These are phyloP conservation scores for Trichophyton benhamiae DNA, from an alignment of 2,329 filamentous ascomycete species.

Conservation along the genomic window DNA sequence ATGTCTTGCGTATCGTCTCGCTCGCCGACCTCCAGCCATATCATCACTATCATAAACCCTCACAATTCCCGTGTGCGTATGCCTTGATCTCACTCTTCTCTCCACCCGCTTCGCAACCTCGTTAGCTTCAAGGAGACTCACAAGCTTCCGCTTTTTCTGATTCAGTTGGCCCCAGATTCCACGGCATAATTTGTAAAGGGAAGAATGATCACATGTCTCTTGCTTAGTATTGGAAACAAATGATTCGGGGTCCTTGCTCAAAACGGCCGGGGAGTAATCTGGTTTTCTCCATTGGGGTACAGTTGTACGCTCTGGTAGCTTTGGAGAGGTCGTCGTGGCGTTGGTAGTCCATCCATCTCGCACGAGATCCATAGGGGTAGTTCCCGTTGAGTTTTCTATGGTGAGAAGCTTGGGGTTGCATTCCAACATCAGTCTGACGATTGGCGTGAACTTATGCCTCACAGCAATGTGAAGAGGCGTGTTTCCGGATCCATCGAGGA, in stretches of 20 bases:
- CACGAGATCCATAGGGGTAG: slow-evolving; percentile 52
- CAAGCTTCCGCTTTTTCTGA: slow-evolving; percentile 39
- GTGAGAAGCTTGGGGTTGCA: slow-evolving; percentile 48
- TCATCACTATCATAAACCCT: no score
- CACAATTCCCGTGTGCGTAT: background rate
- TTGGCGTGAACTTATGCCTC: slow-evolving; percentile 35
- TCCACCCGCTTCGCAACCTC: slow-evolving; percentile 45
- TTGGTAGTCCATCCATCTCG: slow-evolving; percentile 20
- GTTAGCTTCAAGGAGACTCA: slow-evolving; percentile 48
- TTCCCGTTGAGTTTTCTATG: slow-evolving; percentile 64
- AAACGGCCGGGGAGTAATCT: background rate
- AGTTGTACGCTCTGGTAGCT: background rate
- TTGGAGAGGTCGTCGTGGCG: slow-evolving; percentile 13
- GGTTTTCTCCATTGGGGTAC: background rate
- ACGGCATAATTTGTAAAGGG: background rate
- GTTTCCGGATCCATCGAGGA: slow-evolving; percentile 35
- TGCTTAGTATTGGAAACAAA: background rate
- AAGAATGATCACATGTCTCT: background rate
- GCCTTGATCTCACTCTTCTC: background rate
- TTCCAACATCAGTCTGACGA: slow-evolving; percentile 43
- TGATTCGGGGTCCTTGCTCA: background rate
- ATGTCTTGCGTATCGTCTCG: no score
- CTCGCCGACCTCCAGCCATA: no score
- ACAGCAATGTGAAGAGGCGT: slow-evolving; percentile 31
- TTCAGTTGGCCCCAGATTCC: slow-evolving; percentile 1